These are phyloP conservation scores for Aurinia saxatilis DNA, from an alignment of 345 rosid species.

Conservation along the genomic window DNA sequence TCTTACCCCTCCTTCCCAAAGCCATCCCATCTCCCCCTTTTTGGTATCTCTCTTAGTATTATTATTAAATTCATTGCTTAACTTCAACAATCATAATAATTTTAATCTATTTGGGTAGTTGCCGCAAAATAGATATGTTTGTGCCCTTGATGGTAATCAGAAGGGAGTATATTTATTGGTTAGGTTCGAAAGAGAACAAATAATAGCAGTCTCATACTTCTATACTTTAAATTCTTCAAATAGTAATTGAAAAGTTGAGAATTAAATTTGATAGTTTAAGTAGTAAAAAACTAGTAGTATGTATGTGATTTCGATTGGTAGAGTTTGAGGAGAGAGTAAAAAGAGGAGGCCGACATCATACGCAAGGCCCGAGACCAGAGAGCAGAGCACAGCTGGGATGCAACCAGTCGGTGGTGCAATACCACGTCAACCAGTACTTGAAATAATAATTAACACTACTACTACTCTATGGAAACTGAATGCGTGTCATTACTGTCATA, in stretches of 20 bases:
- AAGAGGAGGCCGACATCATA: conserved; percentile 2
- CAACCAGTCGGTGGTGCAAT: conserved; percentile 20
- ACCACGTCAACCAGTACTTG: background rate
- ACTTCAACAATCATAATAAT: background rate
- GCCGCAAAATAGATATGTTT: too few species aligned
- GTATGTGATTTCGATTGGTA: background rate
- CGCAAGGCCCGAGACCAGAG: background rate
- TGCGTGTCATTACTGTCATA: too few species aligned
- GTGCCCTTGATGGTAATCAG: background rate
- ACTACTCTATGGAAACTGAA: too few species aligned
- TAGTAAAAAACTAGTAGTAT: too few species aligned
- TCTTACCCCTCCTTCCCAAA: conserved; percentile 2
- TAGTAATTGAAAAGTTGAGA: too few species aligned
- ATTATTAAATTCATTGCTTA: background rate
- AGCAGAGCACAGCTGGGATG: conserved; percentile 15
- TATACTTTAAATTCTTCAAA: too few species aligned
- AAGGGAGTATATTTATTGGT: background rate
- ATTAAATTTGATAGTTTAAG: too few species aligned
- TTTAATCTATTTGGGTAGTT: background rate
- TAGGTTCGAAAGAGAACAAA: background rate
- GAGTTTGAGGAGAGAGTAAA: background rate
- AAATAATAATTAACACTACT: too few species aligned
- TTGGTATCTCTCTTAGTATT: background rate
- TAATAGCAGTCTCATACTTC: too few species aligned
- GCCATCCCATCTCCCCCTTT: background rate